A percentile compares a stretch with the other conserved stretches of the same genome.
These are phyloP conservation scores for Rhizopogon sp. DNA, from an alignment of 768 basidiomycete species.

Conservation along the genomic window DNA sequence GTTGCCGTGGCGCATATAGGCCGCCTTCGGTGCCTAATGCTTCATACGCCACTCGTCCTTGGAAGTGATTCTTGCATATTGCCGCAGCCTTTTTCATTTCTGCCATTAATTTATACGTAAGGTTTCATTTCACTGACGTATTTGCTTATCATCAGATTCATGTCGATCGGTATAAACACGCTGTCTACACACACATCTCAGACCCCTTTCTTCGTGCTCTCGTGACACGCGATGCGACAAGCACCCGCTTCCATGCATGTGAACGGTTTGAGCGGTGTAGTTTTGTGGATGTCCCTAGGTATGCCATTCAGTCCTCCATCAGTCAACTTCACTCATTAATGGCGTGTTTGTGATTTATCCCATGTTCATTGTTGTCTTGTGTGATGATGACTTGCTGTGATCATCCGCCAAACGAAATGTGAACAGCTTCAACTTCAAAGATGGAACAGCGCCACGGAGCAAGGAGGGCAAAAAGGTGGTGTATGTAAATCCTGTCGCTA, in stretches of 20 bases:
- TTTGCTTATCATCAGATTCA: conserved; percentile 55
- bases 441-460: conserved; percentile 27
- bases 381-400: conserved; percentile 3
- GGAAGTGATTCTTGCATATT: not conserved
- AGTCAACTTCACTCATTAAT: not conserved
- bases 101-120: conserved; percentile 4
- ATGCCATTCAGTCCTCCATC: conserved; percentile 1
- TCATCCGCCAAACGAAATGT: not conserved
- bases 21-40: not conserved
- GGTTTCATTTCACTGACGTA: not conserved
- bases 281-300: conserved; percentile 42
- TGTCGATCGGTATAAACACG: conserved; percentile 83
- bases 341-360: not conserved
- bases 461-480: conserved; percentile 57
- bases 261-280: conserved; percentile 77
- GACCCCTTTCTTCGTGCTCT: conserved; percentile 61
- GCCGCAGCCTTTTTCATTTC: not conserved
- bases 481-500: conserved; percentile 79
- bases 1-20: not conserved
- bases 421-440: conserved; percentile 4
- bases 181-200: conserved; percentile 50
- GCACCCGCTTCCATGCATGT: conserved; percentile 90
- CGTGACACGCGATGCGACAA: conserved; percentile 51
- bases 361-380: not conserved
- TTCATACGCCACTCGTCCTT: not conserved